Evolutionary conservation across 2,329 filamentous ascomycete genomes (phyloP), one percentile per base, ranked within the genome.

Genomic region (Ceratocystis cacaofunesta): DNA sequence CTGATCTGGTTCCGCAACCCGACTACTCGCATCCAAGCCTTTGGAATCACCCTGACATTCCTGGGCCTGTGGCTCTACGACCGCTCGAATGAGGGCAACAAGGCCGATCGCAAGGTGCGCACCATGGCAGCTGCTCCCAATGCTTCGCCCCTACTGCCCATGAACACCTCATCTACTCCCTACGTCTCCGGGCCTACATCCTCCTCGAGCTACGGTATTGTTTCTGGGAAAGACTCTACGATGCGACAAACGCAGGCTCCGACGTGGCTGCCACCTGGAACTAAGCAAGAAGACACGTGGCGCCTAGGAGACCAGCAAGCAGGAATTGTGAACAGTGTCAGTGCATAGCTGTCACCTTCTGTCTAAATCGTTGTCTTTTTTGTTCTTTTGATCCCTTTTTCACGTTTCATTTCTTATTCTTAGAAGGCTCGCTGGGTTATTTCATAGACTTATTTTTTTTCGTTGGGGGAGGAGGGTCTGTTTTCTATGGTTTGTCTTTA

Each of bases 1-100:
- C 92, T 99, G 68, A 78, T 97, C 70, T 99, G 94, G 94, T 99
- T 97, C 76, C 88, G 90, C 69, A 96, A 86, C 74, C 84, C 88
- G 1, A 96, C 94, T 41, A 96, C 90, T 4, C 81, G 80, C 17
- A 75, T 95, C 17, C 94, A 99, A 75, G 90, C 85, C 0, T 79
- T 88, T 52, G 94, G 94, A 17, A 96, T 99, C 71, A 82, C 77
- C 3, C 82, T 99, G 58, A 99, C 94, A 0, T 96, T 96, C 72
- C 71, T 96, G 36, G 94, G 94, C 0, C 80, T 99, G 15, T 99
- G 97, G 73, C 82, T 99, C 50, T 99, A 99, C 75, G 94, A 99
- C 75, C 86, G 94, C 68, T 95, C 90, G 19, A 92, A 85, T 71
- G 88, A 95, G 72, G 88, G 88, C 70, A 90, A 90, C 72, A 92